Percentiles rank a stretch among this genome's conserved stretches.
Evolutionary conservation across 192 early-diverging fungal genomes (phyloP).

Genomic region (Thamnidium elegans): DNA sequence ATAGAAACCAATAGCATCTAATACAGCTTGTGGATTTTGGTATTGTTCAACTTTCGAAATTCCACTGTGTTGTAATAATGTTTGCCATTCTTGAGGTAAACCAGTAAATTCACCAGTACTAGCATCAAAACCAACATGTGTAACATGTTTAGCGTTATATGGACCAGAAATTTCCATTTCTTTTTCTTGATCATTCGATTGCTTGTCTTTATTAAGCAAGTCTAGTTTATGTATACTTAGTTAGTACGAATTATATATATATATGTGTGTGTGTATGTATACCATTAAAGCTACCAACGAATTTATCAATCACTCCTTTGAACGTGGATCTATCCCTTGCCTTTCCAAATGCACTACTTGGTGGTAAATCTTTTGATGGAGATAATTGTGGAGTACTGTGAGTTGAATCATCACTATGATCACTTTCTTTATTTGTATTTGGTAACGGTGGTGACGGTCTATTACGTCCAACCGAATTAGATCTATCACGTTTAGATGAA

Average conservation of each 20-base stretch:
- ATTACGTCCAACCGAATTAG: slow-evolving; percentile 16
- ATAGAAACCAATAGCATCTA: slow-evolving; percentile 84
- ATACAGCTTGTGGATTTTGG: slow-evolving; percentile 86
- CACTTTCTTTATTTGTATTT: background rate
- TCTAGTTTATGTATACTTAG: slow-evolving; percentile 2
- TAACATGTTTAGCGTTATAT: slow-evolving; percentile 95
- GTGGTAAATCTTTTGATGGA: slow-evolving; percentile 14
- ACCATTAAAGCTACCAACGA: slow-evolving; percentile 50
- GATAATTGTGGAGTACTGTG: slow-evolving; percentile 2
- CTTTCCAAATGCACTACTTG: slow-evolving; percentile 16
- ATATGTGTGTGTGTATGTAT: slow-evolving; percentile 9
- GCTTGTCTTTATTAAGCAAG: slow-evolving; percentile 24
- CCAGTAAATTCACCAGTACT: slow-evolving; percentile 96
- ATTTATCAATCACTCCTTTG: slow-evolving; percentile 54
- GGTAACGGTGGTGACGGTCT: slow-evolving; percentile 2
- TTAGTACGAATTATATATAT: slow-evolving; percentile 1
- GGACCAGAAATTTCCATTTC: slow-evolving; percentile 90
- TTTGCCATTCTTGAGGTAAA: slow-evolving; percentile 90
- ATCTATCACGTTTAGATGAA: slow-evolving; percentile 24
- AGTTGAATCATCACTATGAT: background rate
- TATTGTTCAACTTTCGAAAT: slow-evolving; percentile 94
- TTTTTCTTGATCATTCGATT: slow-evolving; percentile 44
- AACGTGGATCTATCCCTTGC: slow-evolving; percentile 42
- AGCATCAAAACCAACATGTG: slow-evolving; percentile 96
- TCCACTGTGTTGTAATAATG: slow-evolving; percentile 87